These are phyloP conservation scores for Colletotrichum sidae DNA, from an alignment of 2,329 filamentous ascomycete genomes.

Conservation along the genomic window DNA sequence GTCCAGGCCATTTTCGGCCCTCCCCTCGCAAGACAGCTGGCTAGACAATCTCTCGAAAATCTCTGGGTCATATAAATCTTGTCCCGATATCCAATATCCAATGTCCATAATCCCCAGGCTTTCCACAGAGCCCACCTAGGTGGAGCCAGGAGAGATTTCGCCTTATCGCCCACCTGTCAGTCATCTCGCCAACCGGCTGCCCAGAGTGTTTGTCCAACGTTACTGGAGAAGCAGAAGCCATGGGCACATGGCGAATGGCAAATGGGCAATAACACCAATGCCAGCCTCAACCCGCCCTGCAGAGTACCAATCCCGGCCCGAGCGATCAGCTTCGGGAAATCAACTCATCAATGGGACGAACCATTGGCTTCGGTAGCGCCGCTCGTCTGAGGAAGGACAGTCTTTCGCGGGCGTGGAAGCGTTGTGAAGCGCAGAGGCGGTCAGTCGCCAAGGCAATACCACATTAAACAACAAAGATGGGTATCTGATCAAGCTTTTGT, in stretches of 20 bases:
- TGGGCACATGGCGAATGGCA: not conserved
- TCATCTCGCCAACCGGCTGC: constrained; percentile 22
- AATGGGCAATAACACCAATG: constrained; percentile 2
- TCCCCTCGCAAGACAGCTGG: not conserved
- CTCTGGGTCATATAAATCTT: not conserved
- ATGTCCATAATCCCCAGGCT: not conserved
- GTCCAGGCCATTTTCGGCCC: no score
- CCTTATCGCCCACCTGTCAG: constrained; percentile 20
- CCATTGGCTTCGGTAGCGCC: constrained; percentile 9
- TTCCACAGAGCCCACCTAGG: constrained; percentile 4
- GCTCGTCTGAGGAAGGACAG: constrained; percentile 5
- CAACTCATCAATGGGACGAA: constrained; percentile 7
- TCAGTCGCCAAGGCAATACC: constrained; percentile 14
- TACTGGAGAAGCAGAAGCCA: constrained; percentile 17
- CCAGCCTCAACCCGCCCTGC: constrained; percentile 2
- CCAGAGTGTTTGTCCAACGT: constrained; percentile 14
- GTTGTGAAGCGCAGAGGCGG: no score
- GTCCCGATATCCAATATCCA: constrained; percentile 7
- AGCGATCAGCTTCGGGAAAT: constrained; percentile 7
- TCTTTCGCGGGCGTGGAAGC: not conserved
- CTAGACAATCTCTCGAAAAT: constrained; percentile 1
- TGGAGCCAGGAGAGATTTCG: constrained; percentile 22
- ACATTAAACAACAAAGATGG: constrained; percentile 9
- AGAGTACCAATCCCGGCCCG: not conserved
- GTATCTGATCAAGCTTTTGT: constrained; percentile 21